phyloP scores from a whole-genome alignment of 352 stramenopile genomes.

The Thalassiosira hispida region DNA sequence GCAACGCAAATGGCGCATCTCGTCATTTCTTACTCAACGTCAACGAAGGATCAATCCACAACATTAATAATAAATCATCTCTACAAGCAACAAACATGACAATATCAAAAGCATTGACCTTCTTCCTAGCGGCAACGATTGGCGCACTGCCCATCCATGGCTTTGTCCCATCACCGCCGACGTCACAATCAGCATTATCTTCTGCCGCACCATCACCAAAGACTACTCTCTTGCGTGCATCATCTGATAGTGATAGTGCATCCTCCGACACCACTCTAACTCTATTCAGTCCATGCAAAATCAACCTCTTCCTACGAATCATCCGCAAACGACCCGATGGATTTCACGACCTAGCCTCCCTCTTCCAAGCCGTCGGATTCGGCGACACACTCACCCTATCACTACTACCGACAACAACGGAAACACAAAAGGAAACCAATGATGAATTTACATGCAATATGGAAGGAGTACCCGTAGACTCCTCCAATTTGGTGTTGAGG shows the following conservation, averaged over 20 bases:
- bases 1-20: too few species aligned
- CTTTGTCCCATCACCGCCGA: not conserved
- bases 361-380: conserved; percentile 88
- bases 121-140: not conserved
- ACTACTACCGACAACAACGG: conserved; percentile 20
- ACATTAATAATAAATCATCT: conserved; percentile 1
- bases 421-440: conserved; percentile 29
- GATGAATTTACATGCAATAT: conserved; percentile 86
- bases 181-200: not conserved
- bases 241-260: too few species aligned
- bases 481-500: conserved; percentile 85
- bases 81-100: not conserved
- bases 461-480: conserved; percentile 80
- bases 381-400: conserved; percentile 83
- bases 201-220: not conserved
- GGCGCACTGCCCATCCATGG: not conserved
- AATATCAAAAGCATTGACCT: not conserved
- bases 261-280: conserved; percentile 33
- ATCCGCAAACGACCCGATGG: conserved; percentile 86
- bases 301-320: conserved; percentile 90
- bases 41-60: too few species aligned
- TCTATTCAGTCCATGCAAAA: conserved; percentile 88
- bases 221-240: not conserved
- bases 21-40: too few species aligned
- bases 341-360: conserved; percentile 87